Evolutionary conservation across 176 grass and related monocot genomes (phyloP), one percentile per base, ranked within the genome.

Genomic region (Rhynchospora breviuscula): DNA sequence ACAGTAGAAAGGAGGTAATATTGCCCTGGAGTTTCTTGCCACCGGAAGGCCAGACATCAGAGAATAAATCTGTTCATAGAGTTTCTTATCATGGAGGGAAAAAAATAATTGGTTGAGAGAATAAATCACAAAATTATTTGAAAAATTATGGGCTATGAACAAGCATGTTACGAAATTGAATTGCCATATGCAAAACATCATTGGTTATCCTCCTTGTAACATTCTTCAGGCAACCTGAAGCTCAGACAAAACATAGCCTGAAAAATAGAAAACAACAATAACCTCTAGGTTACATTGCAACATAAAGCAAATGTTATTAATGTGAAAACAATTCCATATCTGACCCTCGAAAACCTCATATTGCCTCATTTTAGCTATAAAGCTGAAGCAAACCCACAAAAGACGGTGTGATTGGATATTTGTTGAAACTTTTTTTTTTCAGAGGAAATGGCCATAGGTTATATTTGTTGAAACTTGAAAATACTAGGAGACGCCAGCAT

Each of bases 191-290:
- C 67, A 56, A 73, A 43, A 5, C 9, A 8, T 64, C 46, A 62
- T 59, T 80, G 26, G 40, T 64, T 57, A 0, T 85, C 71, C 44
- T 82, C 80, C 15, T 66, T 53, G 43, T 26, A 66, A 82, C 44
- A 82, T 82, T 91, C 89, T 81, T 80, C 33, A 10, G 95, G 91
- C 51, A 99, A 66, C 80, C 81, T 90, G 84, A 95, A 99, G 88
- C 96, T 99, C 65, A 99, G 91, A 80, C 91, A 93, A 88, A 85
- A 99, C 96, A 95, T 99, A 63, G 85, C 91, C 93, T 95, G 88
- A 59, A 67, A 81, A 86, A 86, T 19, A 81, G 78, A 65, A 65
- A 84, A 58, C 49, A 86, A 86, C 72, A 26, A 73, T 3, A 65
- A 52, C 33, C 29, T 31, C 22, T 21, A 69, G n/a, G n/a, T 63